Percentiles rank a stretch among this genome's conserved stretches.
Evolutionary conservation across 441 rosid species (phyloP).

Genomic region (Erodium texanum): DNA sequence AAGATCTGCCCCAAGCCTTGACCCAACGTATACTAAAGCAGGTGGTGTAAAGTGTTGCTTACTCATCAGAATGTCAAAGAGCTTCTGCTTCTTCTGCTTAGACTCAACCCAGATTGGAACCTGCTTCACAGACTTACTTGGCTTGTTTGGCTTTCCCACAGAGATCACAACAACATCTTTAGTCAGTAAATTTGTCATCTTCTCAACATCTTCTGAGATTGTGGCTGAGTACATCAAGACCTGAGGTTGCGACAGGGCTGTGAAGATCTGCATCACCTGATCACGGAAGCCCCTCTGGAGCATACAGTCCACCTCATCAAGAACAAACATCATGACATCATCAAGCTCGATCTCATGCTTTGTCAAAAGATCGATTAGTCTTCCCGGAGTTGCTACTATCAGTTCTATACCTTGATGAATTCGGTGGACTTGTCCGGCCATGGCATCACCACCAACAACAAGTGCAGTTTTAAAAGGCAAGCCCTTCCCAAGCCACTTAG

Average conservation of each 20-base stretch:
- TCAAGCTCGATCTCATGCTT: constrained; percentile 57
- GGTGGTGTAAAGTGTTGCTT: constrained; percentile 72
- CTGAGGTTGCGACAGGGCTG: constrained; percentile 70
- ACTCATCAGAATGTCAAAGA: constrained; percentile 69
- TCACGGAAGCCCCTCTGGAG: constrained; percentile 82
- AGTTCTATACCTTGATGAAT: constrained; percentile 77
- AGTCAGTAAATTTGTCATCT: constrained; percentile 46
- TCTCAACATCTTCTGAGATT: constrained; percentile 53
- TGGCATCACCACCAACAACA: constrained; percentile 78
- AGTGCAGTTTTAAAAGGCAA: constrained; percentile 88
- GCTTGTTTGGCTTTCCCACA: constrained; percentile 52
- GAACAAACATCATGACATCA: constrained; percentile 39
- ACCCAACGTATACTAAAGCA: constrained; percentile 66
- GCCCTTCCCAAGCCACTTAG: constrained; percentile 78
- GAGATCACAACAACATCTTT: constrained; percentile 37
- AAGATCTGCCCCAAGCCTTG: constrained; percentile 85
- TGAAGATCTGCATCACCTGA: constrained; percentile 76
- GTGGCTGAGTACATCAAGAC: constrained; percentile 81
- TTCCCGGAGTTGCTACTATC: constrained; percentile 74
- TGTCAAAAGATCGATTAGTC: constrained; percentile 66
- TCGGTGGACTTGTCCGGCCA: constrained; percentile 67
- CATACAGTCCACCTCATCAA: constrained; percentile 93
- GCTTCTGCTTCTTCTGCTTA: constrained; percentile 85
- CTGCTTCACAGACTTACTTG: constrained; percentile 68
- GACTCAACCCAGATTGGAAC: constrained; percentile 79